Evolutionary conservation across 2,329 filamentous ascomycete species (phyloP), one percentile per base, ranked within the genome.

Genomic region (Fusarium mangiferae): DNA sequence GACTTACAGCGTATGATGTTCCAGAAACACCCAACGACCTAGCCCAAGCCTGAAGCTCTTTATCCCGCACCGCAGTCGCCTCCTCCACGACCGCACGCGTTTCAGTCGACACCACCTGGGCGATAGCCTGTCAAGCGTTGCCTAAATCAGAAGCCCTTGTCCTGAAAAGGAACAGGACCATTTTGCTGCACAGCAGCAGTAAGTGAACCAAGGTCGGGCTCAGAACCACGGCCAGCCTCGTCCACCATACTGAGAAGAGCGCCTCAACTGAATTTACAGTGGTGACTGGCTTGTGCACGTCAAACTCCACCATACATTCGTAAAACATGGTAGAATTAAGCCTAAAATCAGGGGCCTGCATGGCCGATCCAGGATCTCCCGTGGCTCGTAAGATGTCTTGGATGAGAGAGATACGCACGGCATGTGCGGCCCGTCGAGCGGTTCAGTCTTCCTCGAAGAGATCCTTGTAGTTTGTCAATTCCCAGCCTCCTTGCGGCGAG

Each of bases 41-140:
- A 33, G 42, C 41, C 62, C 48, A 61, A 28, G n/a, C 22, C 30
- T 61, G 30, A 13, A 62, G 51, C 12, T 72, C 61, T n/a, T 51
- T 67, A 45, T 70, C 72, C 20, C 39, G 64, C 41, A 65, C 26
- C 2, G 10, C 20, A 7, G 33, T 36, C 1, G 30, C 52, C 30
- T 54, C 46, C 24, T 51, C n/a, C 2, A 75, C 51, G 17, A 70
- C 48, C n/a, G 67, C 72, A 15, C 35, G 61, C 1, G 69, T 75
- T 9, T 68, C 33, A 1, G 69, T 38, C 6, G 73, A 73, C 3
- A 68, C 28, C 17, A 70, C 59, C 26, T 73, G 52, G 2, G 62
- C 51, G 5, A 70, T 35, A 3, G 62, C 62, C 5, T 75, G 69
- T 69, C 72, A 75, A 7, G 62, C 46, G 17, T 73, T 60, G 5